A percentile compares a stretch with the other conserved stretches of the same genome.
Conservation (phyloP, 2,329 filamentous ascomycete genomes). For the Pyrenophora graminea region DNA sequence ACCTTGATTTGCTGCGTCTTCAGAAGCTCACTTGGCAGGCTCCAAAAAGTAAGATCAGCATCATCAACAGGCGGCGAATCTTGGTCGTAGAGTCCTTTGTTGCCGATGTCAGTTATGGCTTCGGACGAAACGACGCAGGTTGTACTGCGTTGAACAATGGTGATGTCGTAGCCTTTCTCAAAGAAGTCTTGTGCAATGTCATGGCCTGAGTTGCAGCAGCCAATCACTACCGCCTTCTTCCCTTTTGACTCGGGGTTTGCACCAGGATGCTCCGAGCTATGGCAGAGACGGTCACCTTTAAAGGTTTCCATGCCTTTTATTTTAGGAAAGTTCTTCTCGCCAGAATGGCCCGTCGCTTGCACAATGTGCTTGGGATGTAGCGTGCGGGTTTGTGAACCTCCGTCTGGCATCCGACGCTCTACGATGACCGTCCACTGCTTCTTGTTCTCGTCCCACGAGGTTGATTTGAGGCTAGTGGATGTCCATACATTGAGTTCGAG, state of each 20-base stretch:
- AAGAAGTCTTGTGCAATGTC: constrained; percentile 56
- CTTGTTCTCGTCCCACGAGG: constrained; percentile 45
- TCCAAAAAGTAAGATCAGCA: constrained; percentile 37
- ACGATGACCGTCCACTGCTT: constrained; percentile 47
- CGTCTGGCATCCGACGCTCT: constrained; percentile 27
- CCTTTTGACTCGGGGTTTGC: constrained; percentile 42
- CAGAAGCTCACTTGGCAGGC: constrained; percentile 42
- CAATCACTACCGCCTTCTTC: constrained; percentile 53
- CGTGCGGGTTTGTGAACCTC: constrained; percentile 28
- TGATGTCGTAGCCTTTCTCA: constrained; percentile 49
- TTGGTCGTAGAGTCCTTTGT: constrained; percentile 39
- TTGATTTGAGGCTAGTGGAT: constrained; percentile 43
- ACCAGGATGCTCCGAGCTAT: constrained; percentile 38
- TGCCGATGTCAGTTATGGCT: constrained; percentile 33
- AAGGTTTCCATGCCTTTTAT: constrained; percentile 42
- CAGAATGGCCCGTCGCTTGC: constrained; percentile 39
- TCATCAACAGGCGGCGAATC: constrained; percentile 33
- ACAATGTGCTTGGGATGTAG: constrained; percentile 37
- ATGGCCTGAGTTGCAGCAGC: constrained; percentile 56
- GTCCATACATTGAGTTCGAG: constrained; percentile 49
- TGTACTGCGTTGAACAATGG: constrained; percentile 52
- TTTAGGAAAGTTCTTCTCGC: constrained; percentile 39
- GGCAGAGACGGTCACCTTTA: constrained; percentile 43
- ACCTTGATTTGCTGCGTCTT: constrained; percentile 36
- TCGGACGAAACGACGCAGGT: constrained; percentile 46